Conservation (phyloP, 345 rosid species). For the Kernera saxatilis region DNA sequence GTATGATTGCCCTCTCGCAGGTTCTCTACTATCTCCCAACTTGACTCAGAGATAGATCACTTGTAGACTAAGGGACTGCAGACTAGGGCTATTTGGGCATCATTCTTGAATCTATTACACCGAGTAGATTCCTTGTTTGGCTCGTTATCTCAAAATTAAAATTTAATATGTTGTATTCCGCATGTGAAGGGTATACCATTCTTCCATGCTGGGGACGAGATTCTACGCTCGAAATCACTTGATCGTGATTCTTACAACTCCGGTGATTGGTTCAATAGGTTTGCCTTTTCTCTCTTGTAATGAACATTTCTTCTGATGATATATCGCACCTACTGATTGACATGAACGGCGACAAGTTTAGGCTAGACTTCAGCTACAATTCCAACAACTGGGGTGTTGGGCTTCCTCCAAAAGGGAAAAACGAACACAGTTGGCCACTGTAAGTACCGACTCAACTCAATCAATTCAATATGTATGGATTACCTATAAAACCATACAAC, state of each 20-base stretch:
- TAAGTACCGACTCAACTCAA: slow-evolving; percentile 38
- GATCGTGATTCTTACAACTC: slow-evolving; percentile 98
- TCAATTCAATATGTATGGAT: background rate
- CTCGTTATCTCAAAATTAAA: background rate
- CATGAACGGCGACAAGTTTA: slow-evolving; percentile 26
- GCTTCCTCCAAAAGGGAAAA: slow-evolving; percentile 87
- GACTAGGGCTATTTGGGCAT: background rate
- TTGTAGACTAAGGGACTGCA: slow-evolving; percentile 9
- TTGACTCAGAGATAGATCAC: background rate
- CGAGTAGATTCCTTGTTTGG: background rate
- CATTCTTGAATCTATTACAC: background rate
- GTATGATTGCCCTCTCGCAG: slow-evolving; percentile 78
- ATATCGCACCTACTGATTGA: background rate
- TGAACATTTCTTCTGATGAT: background rate
- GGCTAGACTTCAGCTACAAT: slow-evolving; percentile 77
- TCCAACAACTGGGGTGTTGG: slow-evolving; percentile 94
- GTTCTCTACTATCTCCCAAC: slow-evolving; percentile 33
- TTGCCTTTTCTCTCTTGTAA: slow-evolving; percentile 5
- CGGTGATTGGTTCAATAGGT: slow-evolving; percentile 99
- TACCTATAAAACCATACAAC: background rate
- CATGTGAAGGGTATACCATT: slow-evolving; percentile 79
- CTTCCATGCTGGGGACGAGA: slow-evolving; percentile 92
- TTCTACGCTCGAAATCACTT: slow-evolving; percentile 91
- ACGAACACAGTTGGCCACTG: slow-evolving; percentile 77
- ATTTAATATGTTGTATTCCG: background rate